Conservation (phyloP, 148 eudicot genomes). For the Agrostemma githago region DNA sequence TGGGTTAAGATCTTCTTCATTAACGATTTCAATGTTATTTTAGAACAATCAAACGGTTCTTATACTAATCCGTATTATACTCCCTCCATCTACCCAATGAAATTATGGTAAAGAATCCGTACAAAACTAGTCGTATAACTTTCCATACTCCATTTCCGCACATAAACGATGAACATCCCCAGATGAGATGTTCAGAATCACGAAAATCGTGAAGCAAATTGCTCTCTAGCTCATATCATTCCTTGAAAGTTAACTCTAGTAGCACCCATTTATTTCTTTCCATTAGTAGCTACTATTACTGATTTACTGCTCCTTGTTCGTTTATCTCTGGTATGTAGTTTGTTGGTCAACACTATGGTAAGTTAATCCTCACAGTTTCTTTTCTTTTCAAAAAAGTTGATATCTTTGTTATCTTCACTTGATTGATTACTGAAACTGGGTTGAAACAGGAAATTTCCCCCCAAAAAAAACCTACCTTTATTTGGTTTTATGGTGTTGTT, state of each 20-base stretch:
- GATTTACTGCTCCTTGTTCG: background rate
- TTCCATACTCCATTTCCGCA: too few species aligned
- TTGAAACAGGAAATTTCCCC: background rate
- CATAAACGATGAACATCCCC: too few species aligned
- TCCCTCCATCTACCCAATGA: too few species aligned
- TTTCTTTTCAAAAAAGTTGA: constrained; percentile 9
- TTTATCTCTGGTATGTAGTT: background rate
- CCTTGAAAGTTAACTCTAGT: too few species aligned
- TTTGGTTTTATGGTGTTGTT: background rate
- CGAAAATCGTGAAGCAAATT: background rate
- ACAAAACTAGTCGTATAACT: too few species aligned
- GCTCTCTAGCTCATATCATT: too few species aligned
- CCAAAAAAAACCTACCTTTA: background rate
- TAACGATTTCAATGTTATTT: too few species aligned
- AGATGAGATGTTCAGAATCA: too few species aligned
- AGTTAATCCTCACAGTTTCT: background rate
- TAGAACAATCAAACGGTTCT: too few species aligned
- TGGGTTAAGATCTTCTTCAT: too few species aligned
- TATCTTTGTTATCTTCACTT: background rate
- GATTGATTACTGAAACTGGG: background rate
- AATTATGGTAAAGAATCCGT: too few species aligned
- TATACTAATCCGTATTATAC: too few species aligned
- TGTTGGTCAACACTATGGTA: constrained; percentile 16
- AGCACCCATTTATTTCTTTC: background rate
- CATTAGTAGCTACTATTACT: background rate